Base-by-base conservation (phyloP, 2,329 filamentous ascomycete species). In the Fonsecaea monophora region DNA sequence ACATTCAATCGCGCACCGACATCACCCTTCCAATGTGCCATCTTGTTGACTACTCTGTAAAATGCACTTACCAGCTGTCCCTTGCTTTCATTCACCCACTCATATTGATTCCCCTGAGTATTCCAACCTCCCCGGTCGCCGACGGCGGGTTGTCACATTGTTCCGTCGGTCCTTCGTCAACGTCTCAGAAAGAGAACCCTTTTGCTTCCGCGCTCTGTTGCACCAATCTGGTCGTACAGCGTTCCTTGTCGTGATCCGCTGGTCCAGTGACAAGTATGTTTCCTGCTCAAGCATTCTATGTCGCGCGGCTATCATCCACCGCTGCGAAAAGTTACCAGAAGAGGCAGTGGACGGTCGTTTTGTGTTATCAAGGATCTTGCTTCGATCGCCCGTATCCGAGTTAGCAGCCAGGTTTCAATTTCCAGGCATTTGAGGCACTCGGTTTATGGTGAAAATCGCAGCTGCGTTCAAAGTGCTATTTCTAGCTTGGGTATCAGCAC, bases 31-130 rank as follows among this genome's bases (percentile, higher is more conserved):
- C 21, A 15, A 18, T 50, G 45, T 30, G 21, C 2, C 45, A 25
- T 50, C 45, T 50, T 13, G 18, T 50, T 4, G 4, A 25, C 21
- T 15, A 32, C 30, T 32, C 30, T 5, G 30, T 32, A 30, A 21
- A 50, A 50, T 50, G 45, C 45, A 50, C 45, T 50, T 30, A 25
- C 45, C 45, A 50, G 45, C 45, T 50, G 45, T 18, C 21, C 12
- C 18, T 50, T 30, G 5, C 45, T 21, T 50, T 25, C 45, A 1
- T 25, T 18, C 10, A 30, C 45, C 10, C 45, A 50, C 12, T 30
- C 12, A 13, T 4, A 12, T 25, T 30, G 30, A 32, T 32, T 32
- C 30, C 45, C 9, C 21, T 50, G 8, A 1, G 21, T 50, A 18
- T 30, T 18, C 25, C 45, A 13, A 10, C 4, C 9, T 25, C 45